These are phyloP conservation scores for Bryum argenteum DNA, from an alignment of 225 moss, liverwort and hornwort species.

Conservation along the genomic window DNA sequence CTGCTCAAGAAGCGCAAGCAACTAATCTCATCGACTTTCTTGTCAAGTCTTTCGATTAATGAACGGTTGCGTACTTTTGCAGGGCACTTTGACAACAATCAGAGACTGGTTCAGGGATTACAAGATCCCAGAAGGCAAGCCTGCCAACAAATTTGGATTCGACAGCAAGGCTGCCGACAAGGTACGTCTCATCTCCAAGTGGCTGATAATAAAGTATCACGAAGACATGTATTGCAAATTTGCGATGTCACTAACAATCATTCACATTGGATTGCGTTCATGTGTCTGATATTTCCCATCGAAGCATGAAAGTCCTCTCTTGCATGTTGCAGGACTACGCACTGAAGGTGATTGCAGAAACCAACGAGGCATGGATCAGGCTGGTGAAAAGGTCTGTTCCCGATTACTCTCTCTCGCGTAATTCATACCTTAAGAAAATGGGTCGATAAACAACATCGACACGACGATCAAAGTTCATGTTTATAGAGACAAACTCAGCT, in stretches of 20 bases:
- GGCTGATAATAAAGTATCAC: too few species aligned
- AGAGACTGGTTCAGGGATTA: slow-evolving; percentile 97
- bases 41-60: too few species aligned
- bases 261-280: too few species aligned
- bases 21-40: neutral
- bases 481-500: slow-evolving; percentile 5
- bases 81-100: slow-evolving; percentile 91
- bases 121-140: slow-evolving; percentile 93
- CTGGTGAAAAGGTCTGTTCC: slow-evolving; percentile 89
- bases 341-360: slow-evolving; percentile 84
- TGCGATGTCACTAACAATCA: too few species aligned
- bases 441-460: neutral
- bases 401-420: slow-evolving; percentile 70
- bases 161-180: slow-evolving; percentile 79
- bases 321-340: slow-evolving; percentile 69
- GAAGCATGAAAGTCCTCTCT: neutral
- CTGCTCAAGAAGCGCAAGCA: neutral
- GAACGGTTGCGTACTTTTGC: slow-evolving; percentile 2
- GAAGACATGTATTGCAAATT: too few species aligned
- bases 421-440: neutral
- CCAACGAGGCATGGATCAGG: slow-evolving; percentile 89
- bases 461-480: too few species aligned
- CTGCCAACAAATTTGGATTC: slow-evolving; percentile 87
- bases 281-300: neutral
- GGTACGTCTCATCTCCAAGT: slow-evolving; percentile 36